Conservation (phyloP, 495 filamentous ascomycete species). For the Hypoxylon fuscum region DNA sequence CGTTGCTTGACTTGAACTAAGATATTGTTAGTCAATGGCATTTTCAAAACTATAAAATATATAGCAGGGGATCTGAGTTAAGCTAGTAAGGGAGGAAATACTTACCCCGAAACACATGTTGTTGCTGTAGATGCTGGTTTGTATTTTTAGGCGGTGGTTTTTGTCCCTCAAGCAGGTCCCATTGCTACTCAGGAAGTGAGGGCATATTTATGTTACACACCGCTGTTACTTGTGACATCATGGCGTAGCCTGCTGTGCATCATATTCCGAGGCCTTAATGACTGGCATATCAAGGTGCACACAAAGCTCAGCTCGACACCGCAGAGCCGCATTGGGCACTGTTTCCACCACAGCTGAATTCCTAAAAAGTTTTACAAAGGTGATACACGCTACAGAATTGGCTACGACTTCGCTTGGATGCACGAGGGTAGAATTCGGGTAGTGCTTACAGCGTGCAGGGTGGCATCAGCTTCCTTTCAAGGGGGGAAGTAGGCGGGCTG, state of each 20-base stretch:
- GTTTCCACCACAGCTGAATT: neutral
- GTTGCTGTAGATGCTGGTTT: neutral
- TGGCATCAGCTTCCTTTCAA: neutral
- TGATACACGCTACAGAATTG: neutral
- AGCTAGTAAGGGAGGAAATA: neutral
- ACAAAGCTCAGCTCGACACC: too few species aligned
- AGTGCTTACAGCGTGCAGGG: neutral
- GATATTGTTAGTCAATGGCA: neutral
- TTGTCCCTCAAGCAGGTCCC: neutral
- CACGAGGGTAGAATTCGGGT: neutral
- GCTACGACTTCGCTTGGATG: neutral
- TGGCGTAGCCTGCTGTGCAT: neutral
- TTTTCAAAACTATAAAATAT: neutral
- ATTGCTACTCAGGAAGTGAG: neutral
- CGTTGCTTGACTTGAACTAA: too few species aligned
- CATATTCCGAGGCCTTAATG: neutral
- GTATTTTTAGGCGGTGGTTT: neutral
- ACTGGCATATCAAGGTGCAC: too few species aligned
- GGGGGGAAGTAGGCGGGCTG: neutral
- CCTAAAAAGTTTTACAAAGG: neutral
- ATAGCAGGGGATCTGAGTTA: too few species aligned
- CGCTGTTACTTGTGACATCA: neutral
- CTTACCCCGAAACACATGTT: neutral
- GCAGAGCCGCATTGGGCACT: neutral
- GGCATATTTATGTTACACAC: neutral